Evolutionary conservation across 148 eudicot species (phyloP).

Genomic region (Rhododendron molle): DNA sequence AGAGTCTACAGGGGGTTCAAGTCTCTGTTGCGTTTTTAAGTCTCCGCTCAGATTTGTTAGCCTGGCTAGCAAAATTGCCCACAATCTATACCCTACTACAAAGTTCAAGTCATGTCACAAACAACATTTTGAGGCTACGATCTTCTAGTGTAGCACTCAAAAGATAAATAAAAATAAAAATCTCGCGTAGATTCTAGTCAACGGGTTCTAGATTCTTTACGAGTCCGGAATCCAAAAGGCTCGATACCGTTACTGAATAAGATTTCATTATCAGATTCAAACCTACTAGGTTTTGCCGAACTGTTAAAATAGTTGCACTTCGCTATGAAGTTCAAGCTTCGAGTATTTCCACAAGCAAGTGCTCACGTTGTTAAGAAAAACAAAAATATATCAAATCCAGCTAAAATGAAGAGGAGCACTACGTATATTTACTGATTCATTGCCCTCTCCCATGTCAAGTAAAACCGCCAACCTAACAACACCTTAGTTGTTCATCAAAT

Average conservation of each 20-base stretch:
- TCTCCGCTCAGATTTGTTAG: too few relatives aligned
- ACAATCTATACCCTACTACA: too few relatives aligned
- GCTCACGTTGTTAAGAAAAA: not conserved
- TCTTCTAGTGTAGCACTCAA: too few relatives aligned
- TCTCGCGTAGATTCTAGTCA: not conserved
- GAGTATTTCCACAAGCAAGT: not conserved
- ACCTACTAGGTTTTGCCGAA: not conserved
- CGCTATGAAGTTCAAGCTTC: not conserved
- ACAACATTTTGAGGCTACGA: too few relatives aligned
- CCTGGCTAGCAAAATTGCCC: too few relatives aligned
- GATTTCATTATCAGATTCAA: not conserved
- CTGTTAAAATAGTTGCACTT: not conserved
- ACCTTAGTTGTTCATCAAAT: not conserved
- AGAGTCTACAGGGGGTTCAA: not conserved
- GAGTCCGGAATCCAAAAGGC: not conserved
- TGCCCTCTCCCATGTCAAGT: not conserved
- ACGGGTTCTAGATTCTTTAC: not conserved
- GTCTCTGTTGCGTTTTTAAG: not conserved
- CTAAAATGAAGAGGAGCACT: not conserved
- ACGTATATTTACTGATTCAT: not conserved
- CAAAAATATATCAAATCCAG: not conserved
- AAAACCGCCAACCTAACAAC: not conserved
- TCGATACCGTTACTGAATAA: not conserved
- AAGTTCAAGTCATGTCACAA: too few relatives aligned
- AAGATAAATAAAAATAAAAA: too few relatives aligned